Evolutionary conservation across 1,284 basidiomycete species (phyloP).

Genomic region (Lentinus polychrous): DNA sequence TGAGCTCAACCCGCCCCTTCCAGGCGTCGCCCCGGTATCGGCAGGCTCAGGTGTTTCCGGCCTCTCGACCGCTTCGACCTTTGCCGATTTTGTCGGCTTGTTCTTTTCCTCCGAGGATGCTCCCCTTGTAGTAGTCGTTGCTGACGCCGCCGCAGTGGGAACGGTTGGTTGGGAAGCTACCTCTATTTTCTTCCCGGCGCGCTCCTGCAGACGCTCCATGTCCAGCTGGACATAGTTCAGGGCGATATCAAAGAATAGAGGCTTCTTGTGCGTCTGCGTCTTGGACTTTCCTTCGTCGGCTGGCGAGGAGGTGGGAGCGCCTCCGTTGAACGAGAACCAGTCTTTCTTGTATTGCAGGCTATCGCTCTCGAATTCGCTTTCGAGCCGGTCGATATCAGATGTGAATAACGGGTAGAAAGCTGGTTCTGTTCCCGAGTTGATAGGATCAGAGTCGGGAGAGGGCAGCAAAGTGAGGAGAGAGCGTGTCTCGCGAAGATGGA

Average conservation of each 20-base stretch:
- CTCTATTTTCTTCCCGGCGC: constrained; percentile 54
- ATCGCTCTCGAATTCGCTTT: constrained; percentile 41
- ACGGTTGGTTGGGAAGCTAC: constrained; percentile 8
- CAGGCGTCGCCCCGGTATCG: constrained; percentile 9
- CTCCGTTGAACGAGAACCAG: constrained; percentile 77
- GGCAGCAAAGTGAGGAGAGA: constrained; percentile 36
- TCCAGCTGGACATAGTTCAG: constrained; percentile 86
- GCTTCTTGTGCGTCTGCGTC: constrained; percentile 58
- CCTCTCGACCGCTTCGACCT: constrained; percentile 20
- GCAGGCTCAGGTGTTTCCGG: constrained; percentile 35
- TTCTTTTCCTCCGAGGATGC: constrained; percentile 9
- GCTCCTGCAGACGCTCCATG: constrained; percentile 67
- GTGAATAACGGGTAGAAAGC: constrained; percentile 50
- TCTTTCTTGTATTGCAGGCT: constrained; percentile 61
- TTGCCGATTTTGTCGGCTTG: constrained; percentile 29
- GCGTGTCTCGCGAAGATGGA: constrained; percentile 66
- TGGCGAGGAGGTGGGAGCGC: constrained; percentile 26
- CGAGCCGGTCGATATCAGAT: constrained; percentile 43
- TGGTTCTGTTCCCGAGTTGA: constrained; percentile 29
- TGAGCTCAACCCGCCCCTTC: constrained; percentile 32
- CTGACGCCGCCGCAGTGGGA: not conserved
- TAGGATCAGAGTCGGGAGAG: constrained; percentile 35
- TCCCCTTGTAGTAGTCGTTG: constrained; percentile 16
- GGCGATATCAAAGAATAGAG: constrained; percentile 90
- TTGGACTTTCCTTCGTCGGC: constrained; percentile 22